Conservation (phyloP, 1,139 yeast species). For the Yamadazyma kanchanaburiensis region DNA sequence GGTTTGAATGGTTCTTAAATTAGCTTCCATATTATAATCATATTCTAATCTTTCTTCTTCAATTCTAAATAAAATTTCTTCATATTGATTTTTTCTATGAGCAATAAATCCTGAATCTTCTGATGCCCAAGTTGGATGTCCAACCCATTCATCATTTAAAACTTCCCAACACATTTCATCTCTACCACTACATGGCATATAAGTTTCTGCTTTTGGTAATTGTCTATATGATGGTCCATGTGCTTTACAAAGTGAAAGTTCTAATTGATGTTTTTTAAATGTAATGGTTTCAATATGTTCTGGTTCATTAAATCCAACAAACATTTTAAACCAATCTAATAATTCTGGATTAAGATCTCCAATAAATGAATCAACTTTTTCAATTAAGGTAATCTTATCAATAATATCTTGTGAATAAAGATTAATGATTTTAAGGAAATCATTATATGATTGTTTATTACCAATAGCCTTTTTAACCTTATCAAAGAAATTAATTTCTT, state of each 20-base stretch:
- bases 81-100: constrained; percentile 95
- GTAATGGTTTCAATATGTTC: constrained; percentile 82
- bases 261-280: constrained; percentile 86
- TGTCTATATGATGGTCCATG: constrained; percentile 93
- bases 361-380: constrained; percentile 78
- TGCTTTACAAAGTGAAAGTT: constrained; percentile 79
- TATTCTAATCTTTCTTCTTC: constrained; percentile 98
- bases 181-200: constrained; percentile 97
- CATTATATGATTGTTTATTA: constrained; percentile 85
- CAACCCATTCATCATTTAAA: constrained; percentile 97
- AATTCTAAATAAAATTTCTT: constrained; percentile 88
- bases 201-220: constrained; percentile 90
- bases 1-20: constrained; percentile 90
- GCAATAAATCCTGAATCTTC: constrained; percentile 98
- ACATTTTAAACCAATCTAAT: constrained; percentile 85
- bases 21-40: constrained; percentile 93
- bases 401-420: constrained; percentile 87
- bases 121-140: constrained; percentile 99
- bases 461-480: constrained; percentile 88
- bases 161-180: constrained; percentile 99
- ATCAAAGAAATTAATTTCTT: constrained; percentile 88
- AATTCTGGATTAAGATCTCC: constrained; percentile 76
- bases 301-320: constrained; percentile 86
- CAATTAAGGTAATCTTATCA: constrained; percentile 77
- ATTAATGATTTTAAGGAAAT: constrained; percentile 82